Conservation (phyloP, 2,329 filamentous ascomycete genomes). For the Rutstroemia sydowiana region DNA sequence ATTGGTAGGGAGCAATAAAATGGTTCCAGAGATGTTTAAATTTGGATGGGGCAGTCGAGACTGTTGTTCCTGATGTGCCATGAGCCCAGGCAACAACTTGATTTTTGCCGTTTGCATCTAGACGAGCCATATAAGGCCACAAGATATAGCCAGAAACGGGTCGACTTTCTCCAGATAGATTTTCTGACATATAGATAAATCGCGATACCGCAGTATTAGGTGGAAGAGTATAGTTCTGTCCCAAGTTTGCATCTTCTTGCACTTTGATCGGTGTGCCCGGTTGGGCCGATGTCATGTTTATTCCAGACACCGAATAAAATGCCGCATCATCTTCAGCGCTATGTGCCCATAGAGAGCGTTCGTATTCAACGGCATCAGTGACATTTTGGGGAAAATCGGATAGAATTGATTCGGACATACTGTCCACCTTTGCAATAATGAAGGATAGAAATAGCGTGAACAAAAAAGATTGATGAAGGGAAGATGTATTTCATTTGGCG, state of each 20-base stretch:
- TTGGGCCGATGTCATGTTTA: background rate
- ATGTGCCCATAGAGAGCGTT: conserved; percentile 1
- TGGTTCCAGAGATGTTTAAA: conserved; percentile 36
- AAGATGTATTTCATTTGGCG: background rate
- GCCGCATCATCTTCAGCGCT: background rate
- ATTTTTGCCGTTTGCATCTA: conserved; percentile 1
- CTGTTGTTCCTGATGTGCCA: conserved; percentile 37
- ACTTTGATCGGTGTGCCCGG: conserved; percentile 3
- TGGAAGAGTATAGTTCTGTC: conserved; percentile 8
- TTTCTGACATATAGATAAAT: conserved; percentile 9
- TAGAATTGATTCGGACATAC: conserved; percentile 1
- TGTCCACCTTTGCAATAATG: background rate
- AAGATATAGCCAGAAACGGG: conserved; percentile 9
- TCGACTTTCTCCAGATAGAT: conserved; percentile 5
- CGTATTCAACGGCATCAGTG: conserved; percentile 1
- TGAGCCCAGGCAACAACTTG: conserved; percentile 26
- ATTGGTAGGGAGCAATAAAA: conserved; percentile 33
- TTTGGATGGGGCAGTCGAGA: conserved; percentile 35
- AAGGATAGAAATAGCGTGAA: background rate
- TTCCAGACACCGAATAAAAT: background rate
- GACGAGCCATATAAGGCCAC: conserved; percentile 8
- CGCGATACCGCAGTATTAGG: conserved; percentile 6
- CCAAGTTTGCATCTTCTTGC: conserved; percentile 2
- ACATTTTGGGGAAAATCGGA: background rate
- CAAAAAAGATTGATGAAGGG: background rate